Conservation (phyloP, 2,329 filamentous ascomycete species). For the Fusarium sp. region DNA sequence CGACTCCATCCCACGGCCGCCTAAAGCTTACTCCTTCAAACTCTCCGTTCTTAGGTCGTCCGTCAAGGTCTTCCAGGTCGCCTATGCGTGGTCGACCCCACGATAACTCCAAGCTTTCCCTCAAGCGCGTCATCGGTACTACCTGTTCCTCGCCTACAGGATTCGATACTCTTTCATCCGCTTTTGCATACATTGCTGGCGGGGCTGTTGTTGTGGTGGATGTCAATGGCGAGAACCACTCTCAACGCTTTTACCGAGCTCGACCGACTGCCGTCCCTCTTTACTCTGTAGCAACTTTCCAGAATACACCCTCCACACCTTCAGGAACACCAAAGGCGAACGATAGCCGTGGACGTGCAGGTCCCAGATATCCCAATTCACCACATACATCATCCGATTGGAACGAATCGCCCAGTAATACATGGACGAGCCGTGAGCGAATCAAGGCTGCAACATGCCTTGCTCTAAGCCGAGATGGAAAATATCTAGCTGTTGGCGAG, state of each 20-base stretch:
- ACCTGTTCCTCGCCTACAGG: constrained; percentile 86
- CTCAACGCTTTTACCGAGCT: constrained; percentile 91
- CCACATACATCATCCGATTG: constrained; percentile 60
- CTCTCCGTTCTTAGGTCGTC: constrained; percentile 74
- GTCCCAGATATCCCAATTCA: constrained; percentile 61
- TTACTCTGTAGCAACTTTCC: constrained; percentile 66
- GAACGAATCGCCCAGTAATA: constrained; percentile 76
- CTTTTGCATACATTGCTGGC: constrained; percentile 91
- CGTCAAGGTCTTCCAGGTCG: constrained; percentile 71
- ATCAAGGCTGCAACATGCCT: constrained; percentile 96
- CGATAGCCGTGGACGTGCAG: constrained; percentile 69
- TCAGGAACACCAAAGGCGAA: constrained; percentile 69
- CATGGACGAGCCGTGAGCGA: constrained; percentile 88
- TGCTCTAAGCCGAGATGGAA: constrained; percentile 86
- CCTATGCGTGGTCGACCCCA: constrained; percentile 64
- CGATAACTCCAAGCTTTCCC: constrained; percentile 72
- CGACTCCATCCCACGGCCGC: constrained; percentile 67
- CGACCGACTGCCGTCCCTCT: constrained; percentile 79
- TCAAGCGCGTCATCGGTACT: constrained; percentile 89
- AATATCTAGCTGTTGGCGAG: constrained; percentile 91
- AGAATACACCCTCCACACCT: constrained; percentile 61
- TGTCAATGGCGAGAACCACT: constrained; percentile 73
- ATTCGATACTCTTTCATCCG: constrained; percentile 82
- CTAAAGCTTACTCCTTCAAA: constrained; percentile 80
- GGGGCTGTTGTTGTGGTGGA: constrained; percentile 92